A percentile compares a stretch with the other conserved stretches of the same genome.
These are phyloP conservation scores for Chrysophaeum taylorii DNA, from an alignment of 352 stramenopile genomes.

Conservation along the genomic window DNA sequence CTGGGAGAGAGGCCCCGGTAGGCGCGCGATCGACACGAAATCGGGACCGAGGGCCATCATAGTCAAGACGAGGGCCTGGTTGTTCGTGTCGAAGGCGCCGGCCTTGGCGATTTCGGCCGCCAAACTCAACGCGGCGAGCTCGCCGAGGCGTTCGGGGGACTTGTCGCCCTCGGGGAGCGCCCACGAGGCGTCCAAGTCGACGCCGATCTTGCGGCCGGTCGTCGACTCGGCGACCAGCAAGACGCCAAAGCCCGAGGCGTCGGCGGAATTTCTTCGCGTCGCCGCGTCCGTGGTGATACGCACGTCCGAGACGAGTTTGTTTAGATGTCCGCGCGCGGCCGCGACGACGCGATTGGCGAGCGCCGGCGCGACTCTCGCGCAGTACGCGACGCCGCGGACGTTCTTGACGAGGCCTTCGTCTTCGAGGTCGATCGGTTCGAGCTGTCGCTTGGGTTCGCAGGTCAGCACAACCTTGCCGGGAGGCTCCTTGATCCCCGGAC, in stretches of 20 bases:
- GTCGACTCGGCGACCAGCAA: conserved; percentile 94
- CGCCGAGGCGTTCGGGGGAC: conserved; percentile 92
- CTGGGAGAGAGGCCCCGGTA: neutral
- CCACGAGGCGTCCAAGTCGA: conserved; percentile 62
- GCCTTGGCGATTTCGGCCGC: conserved; percentile 86
- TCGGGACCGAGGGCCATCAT: conserved; percentile 95
- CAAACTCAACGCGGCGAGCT: conserved; percentile 76
- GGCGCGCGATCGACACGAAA: conserved; percentile 81
- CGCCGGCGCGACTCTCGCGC: conserved; percentile 88
- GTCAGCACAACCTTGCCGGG: neutral
- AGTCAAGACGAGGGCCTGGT: conserved; percentile 86
- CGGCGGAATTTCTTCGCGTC: conserved; percentile 35
- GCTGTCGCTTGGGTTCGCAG: neutral
- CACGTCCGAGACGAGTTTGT: conserved; percentile 94
- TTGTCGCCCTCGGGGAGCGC: conserved; percentile 1
- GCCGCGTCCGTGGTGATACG: conserved; percentile 97
- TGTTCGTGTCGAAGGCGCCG: conserved; percentile 72
- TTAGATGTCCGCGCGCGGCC: conserved; percentile 83
- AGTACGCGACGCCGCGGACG: conserved; percentile 89
- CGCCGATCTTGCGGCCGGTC: conserved; percentile 78
- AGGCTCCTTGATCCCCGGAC: conserved; percentile 5
- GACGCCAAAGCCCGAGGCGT: conserved; percentile 73
- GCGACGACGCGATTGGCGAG: conserved; percentile 94
- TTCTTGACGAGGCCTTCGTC: conserved; percentile 96
- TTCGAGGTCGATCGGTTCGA: conserved; percentile 80